Base-by-base conservation (phyloP, 192 early-diverging fungal genomes). In the Polychytrium aggregatum region DNA sequence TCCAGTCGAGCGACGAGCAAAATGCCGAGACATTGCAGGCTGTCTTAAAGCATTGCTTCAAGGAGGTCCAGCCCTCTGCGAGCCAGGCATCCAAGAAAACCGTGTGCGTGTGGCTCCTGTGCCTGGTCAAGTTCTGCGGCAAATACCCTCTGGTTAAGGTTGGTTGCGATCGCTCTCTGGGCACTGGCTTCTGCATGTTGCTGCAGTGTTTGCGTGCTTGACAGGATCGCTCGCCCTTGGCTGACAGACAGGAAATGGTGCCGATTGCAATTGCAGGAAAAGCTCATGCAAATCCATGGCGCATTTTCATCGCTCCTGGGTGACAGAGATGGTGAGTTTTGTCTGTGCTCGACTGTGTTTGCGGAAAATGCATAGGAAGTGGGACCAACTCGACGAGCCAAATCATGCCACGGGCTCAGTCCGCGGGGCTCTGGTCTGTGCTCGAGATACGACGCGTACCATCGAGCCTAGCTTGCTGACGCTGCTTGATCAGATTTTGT, bases 321-420 rank as follows among this genome's bases (percentile, higher is more conserved):
- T 5, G 90, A 94, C 50, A 73, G 82, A 25, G 90, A 93, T 71
- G 90, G 74, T 71, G 77, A 44, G 26, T n/a, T n/a, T n/a, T n/a
- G n/a, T n/a, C n/a, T n/a, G n/a, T n/a, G n/a, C n/a, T n/a, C n/a
- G n/a, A n/a, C n/a, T n/a, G n/a, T n/a, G n/a, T n/a, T n/a, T n/a
- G n/a, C n/a, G n/a, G n/a, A n/a, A n/a, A n/a, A n/a, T n/a, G n/a
- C n/a, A n/a, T n/a, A n/a, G n/a, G n/a, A n/a, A n/a, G n/a, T n/a
- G n/a, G n/a, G n/a, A n/a, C n/a, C n/a, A n/a, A n/a, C n/a, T n/a
- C n/a, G n/a, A n/a, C n/a, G n/a, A n/a, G n/a, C n/a, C n/a, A n/a
- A n/a, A n/a, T n/a, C n/a, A n/a, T n/a, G n/a, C n/a, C n/a, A n/a
- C n/a, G n/a, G n/a, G n/a, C n/a, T n/a, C n/a, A n/a, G n/a, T n/a